These are phyloP conservation scores for Leccinum variicolor DNA, from an alignment of 768 basidiomycete species.

Conservation along the genomic window DNA sequence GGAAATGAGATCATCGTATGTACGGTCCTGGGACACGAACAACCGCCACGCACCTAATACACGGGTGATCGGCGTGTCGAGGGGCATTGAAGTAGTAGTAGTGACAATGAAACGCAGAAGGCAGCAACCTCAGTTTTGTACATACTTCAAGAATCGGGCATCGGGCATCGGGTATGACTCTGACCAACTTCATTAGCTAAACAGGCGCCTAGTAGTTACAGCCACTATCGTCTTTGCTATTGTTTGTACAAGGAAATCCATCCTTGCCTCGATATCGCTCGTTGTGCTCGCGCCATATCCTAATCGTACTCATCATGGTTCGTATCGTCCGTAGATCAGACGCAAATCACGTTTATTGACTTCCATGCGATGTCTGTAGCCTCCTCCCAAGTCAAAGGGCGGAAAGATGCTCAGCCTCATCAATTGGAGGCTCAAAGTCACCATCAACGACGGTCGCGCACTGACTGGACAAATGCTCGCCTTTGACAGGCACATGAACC, in stretches of 20 bases:
- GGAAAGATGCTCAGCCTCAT: conserved; percentile 97
- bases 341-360: conserved; percentile 7
- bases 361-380: conserved; percentile 40
- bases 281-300: conserved; percentile 18
- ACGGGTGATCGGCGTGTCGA: conserved; percentile 43
- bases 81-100: conserved; percentile 6
- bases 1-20: neutral
- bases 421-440: conserved; percentile 97
- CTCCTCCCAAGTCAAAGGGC: conserved; percentile 95
- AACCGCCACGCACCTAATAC: conserved; percentile 42
- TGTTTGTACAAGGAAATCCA: conserved; percentile 29
- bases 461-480: conserved; percentile 99
- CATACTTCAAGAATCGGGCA: neutral
- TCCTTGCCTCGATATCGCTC: conserved; percentile 12
- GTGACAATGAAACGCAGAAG: neutral
- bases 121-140: neutral
- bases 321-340: conserved; percentile 21
- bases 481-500: conserved; percentile 99
- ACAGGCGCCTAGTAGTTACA: neutral
- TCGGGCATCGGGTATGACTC: neutral
- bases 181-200: neutral
- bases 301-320: conserved; percentile 58
- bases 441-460: conserved; percentile 94
- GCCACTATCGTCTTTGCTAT: conserved; percentile 25
- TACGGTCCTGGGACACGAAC: neutral